Percentiles rank a stretch among this genome's conserved stretches.
These are phyloP conservation scores for Akanthomyces muscarius DNA, from an alignment of 2,329 filamentous ascomycete genomes.

Conservation along the genomic window DNA sequence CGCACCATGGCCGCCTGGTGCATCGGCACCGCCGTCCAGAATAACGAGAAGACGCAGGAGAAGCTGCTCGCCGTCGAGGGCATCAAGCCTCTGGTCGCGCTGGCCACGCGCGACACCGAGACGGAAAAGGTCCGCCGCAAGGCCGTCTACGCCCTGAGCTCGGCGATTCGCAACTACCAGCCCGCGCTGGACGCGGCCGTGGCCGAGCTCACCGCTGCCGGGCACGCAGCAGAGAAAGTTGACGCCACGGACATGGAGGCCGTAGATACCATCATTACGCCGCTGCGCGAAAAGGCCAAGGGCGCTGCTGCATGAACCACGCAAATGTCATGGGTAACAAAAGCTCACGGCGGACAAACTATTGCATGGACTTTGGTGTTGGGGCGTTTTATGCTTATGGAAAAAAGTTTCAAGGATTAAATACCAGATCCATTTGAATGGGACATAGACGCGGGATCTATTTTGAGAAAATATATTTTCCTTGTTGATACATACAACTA, in stretches of 20 bases:
- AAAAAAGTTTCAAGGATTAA: not conserved
- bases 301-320: conserved; percentile 23
- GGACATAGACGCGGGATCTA: not conserved
- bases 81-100: conserved; percentile 62
- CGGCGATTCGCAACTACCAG: conserved; percentile 83
- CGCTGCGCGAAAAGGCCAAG: conserved; percentile 53
- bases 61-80: conserved; percentile 60
- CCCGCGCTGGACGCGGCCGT: conserved; percentile 69
- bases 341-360: not conserved
- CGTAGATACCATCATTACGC: conserved; percentile 70
- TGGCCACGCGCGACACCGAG: conserved; percentile 59
- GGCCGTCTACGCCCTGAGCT: conserved; percentile 84
- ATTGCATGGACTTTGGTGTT: conserved; percentile 37
- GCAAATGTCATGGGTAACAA: conserved; percentile 11
- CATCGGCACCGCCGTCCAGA: conserved; percentile 90
- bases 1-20: conserved; percentile 91
- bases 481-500: conserved; percentile 16
- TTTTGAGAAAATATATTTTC: conserved; percentile 1
- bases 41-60: conserved; percentile 84
- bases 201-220: conserved; percentile 52
- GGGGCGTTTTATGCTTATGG: conserved; percentile 20
- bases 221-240: conserved; percentile 41
- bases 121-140: conserved; percentile 70
- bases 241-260: conserved; percentile 85
- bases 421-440: not conserved